Conservation (phyloP, 2,329 filamentous ascomycete genomes). For the Pseudogymnoascus sp. region DNA sequence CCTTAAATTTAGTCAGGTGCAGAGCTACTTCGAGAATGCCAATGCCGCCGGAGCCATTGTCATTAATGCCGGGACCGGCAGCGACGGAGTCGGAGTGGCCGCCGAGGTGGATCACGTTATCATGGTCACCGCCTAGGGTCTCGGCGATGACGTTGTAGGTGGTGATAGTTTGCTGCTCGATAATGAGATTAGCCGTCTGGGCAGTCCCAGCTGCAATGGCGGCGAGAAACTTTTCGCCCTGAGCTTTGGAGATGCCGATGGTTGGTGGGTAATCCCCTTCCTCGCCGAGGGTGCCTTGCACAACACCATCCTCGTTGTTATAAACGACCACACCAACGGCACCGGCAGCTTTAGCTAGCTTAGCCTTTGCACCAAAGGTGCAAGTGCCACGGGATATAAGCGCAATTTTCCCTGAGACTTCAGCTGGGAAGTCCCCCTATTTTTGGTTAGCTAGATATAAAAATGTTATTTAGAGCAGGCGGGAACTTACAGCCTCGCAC, state of each 20-base stretch:
- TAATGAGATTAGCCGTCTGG: slow-evolving; percentile 12
- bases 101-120: slow-evolving; percentile 52
- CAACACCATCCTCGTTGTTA: slow-evolving; percentile 15
- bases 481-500: slow-evolving; percentile 13
- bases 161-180: slow-evolving; percentile 12
- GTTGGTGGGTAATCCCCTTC: slow-evolving; percentile 13
- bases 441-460: neutral
- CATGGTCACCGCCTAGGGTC: slow-evolving; percentile 48
- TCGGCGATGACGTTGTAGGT: slow-evolving; percentile 36
- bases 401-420: slow-evolving; percentile 39
- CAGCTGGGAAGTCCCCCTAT: slow-evolving; percentile 13
- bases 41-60: slow-evolving; percentile 54
- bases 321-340: slow-evolving; percentile 45
- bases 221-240: slow-evolving; percentile 13
- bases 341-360: slow-evolving; percentile 45
- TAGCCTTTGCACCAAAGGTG: slow-evolving; percentile 48
- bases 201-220: slow-evolving; percentile 12
- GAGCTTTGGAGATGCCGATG: slow-evolving; percentile 15
- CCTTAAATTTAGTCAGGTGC: slow-evolving; percentile 47
- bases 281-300: slow-evolving; percentile 16
- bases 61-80: slow-evolving; percentile 58
- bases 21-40: slow-evolving; percentile 52
- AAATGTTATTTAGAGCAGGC: neutral
- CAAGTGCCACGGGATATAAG: slow-evolving; percentile 48
- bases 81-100: slow-evolving; percentile 55